These are phyloP conservation scores for Fragosphaeria purpurea DNA, from an alignment of 2,329 filamentous ascomycete genomes.

Conservation along the genomic window DNA sequence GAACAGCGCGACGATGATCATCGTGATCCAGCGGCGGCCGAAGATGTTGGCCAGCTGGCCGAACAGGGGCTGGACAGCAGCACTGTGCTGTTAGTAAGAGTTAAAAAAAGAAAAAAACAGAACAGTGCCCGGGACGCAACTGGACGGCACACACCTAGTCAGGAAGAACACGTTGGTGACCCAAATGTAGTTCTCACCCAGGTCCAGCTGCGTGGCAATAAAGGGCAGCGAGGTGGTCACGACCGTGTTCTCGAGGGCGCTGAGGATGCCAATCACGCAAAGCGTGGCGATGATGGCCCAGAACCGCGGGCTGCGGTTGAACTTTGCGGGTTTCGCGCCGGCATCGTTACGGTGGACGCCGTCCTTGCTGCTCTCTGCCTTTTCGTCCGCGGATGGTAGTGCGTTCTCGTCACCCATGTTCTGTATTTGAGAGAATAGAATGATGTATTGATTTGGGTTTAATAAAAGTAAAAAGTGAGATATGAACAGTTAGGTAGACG, in stretches of 20 bases:
- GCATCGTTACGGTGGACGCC: no score
- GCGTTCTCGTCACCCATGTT: no score
- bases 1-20: slow-evolving; percentile 39
- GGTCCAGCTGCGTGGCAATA: slow-evolving; percentile 12
- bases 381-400: no score
- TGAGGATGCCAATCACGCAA: slow-evolving; percentile 2
- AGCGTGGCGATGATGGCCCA: slow-evolving; percentile 7
- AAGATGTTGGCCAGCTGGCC: slow-evolving; percentile 15
- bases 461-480: no score
- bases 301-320: slow-evolving; percentile 1
- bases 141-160: neutral
- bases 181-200: slow-evolving; percentile 18
- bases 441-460: no score
- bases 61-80: slow-evolving; percentile 54
- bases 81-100: neutral
- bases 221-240: slow-evolving; percentile 17
- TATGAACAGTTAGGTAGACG: no score
- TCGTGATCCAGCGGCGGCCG: slow-evolving; percentile 43
- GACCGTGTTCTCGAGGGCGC: slow-evolving; percentile 17
- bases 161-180: slow-evolving; percentile 16
- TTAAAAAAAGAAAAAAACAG: slow-evolving; percentile 1
- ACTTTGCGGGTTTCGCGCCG: neutral
- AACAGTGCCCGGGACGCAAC: no score
- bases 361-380: no score
- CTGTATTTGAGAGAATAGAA: no score